Conservation (phyloP, 176 grass and related monocot genomes). For the Zea mays region DNA sequence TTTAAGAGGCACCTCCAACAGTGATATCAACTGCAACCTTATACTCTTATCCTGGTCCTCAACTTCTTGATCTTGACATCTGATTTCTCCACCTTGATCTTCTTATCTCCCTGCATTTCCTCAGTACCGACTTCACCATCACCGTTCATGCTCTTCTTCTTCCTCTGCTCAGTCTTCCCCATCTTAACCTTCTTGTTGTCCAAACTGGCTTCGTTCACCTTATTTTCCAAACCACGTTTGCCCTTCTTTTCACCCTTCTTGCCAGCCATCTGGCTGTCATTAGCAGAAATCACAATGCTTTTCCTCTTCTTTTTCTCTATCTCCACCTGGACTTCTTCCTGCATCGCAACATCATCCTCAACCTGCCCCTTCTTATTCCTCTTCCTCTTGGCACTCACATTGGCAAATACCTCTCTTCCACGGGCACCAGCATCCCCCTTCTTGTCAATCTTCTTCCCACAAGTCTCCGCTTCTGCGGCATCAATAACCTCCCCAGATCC, state of each 20-base stretch:
- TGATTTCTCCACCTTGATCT: constrained; percentile 36
- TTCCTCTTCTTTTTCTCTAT: constrained; percentile 42
- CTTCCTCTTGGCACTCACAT: constrained; percentile 44
- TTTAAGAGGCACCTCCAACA: neutral
- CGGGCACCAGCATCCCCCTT: neutral
- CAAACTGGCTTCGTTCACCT: neutral
- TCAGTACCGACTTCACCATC: constrained; percentile 24
- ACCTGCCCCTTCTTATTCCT: constrained; percentile 20
- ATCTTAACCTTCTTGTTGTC: neutral
- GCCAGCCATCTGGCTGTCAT: constrained; percentile 10
- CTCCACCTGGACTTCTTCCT: constrained; percentile 25
- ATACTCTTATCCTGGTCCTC: constrained; percentile 35
- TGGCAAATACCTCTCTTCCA: neutral
- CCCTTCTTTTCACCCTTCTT: constrained; percentile 10
- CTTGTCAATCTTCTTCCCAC: neutral
- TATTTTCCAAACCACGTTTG: neutral
- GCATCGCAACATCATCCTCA: constrained; percentile 30
- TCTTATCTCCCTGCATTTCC: constrained; percentile 34
- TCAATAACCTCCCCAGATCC: constrained; percentile 30
- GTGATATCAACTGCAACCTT: constrained; percentile 2
- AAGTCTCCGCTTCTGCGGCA: no score
- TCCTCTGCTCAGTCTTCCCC: constrained; percentile 26
- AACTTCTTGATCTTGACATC: constrained; percentile 43
- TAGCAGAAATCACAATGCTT: neutral
- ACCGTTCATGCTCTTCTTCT: constrained; percentile 39